Evolutionary conservation across 306 rosid genomes (phyloP), one percentile per base, ranked within the genome.

Genomic region (Luffa aegyptiaca): DNA sequence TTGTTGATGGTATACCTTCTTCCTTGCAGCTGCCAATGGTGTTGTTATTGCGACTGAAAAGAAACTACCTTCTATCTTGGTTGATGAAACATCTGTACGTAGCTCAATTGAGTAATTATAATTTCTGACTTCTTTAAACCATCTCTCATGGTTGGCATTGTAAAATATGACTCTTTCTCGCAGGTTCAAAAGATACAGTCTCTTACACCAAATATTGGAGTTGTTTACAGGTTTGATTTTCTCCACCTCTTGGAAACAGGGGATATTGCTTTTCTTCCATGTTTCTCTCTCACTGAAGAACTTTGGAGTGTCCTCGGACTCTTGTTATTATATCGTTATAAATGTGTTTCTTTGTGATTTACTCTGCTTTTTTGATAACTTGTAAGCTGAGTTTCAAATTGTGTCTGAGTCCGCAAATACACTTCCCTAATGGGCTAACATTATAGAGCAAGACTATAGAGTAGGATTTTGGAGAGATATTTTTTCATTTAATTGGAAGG

Each of bases 11-110:
- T 76, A 17, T n/a, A 17, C 14, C 17, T 52, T 74, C 63, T 75
- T 44, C 76, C 59, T 41, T 86, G 86, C 97, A 91, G 94, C 97
- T 90, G 93, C 97, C 31, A 93, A 96, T 86, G 98, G 98, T 53
- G 99, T 96, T 81, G 90, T 96, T 78, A 91, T 96, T 77, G 99
- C 98, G 3, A 93, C 98, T 0, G 99, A 96, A 88, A 96, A 96
- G 93, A 93, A 96, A 87, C 86, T 91, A 18, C 99, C 99, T 48
- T 96, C 99, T 41, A 91, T 93, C 75, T 84, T 96, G 92, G 98
- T 93, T 51, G 98, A 96, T 78, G 99, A 96, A 87, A 17, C 96
- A 78, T 95, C 97, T 3, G 97, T 95, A 80, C 82, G 97, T 82
- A 53, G 75, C 75, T 79, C 68, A 52, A 55, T 18, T 58, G 49